Evolutionary conservation across 2,329 filamentous ascomycete genomes (phyloP), one percentile per base, ranked within the genome.

Genomic region (Calonectria pseudoturangicola): DNA sequence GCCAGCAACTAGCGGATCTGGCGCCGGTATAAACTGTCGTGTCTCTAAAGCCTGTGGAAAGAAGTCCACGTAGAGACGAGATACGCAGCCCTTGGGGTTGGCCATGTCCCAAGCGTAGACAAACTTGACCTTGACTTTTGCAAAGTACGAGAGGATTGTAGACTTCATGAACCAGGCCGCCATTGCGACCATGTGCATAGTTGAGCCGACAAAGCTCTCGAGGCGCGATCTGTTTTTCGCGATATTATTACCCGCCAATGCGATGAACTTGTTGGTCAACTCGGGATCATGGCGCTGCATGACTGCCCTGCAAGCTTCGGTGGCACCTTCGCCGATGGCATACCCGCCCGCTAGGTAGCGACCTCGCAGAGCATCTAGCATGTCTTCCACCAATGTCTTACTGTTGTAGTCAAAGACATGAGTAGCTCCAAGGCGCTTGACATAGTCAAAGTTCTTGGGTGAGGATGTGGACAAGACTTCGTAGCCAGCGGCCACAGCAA

Each of bases 381-480:
- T 63, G 30, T 79, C 74, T 8, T 63, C 65, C 21, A 71, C 68
- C 12, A 73, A 33, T 1, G 73, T 73, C 4, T 36, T 63, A 72
- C 69, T 70, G 65, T 66, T 39, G 36, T 88, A 87, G 77, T 88
- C 87, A 66, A 87, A 87, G 0, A 84, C 84, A 6, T 82, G 75
- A 4, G 66, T 76, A 2, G 86, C 87, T 0, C 88, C 88, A 0
- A 89, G 82, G 4, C 73, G 73, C 75, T 83, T 84, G 13, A 86
- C 76, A 63, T 83, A 82, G 1, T 83, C 83, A 27, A 85, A 84
- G 75, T 89, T 89, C 60, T 78, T 82, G 8, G 81, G 77, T 1
- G 85, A 86, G 0, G 83, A 81, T 2, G 85, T 87, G 3, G 85
- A 78, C 27, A 88, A 73, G 25, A 89, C 86, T 18, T 85, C 79